These are phyloP conservation scores for Pontederia paniculata DNA, from an alignment of 176 grass and related monocot species.

Conservation along the genomic window DNA sequence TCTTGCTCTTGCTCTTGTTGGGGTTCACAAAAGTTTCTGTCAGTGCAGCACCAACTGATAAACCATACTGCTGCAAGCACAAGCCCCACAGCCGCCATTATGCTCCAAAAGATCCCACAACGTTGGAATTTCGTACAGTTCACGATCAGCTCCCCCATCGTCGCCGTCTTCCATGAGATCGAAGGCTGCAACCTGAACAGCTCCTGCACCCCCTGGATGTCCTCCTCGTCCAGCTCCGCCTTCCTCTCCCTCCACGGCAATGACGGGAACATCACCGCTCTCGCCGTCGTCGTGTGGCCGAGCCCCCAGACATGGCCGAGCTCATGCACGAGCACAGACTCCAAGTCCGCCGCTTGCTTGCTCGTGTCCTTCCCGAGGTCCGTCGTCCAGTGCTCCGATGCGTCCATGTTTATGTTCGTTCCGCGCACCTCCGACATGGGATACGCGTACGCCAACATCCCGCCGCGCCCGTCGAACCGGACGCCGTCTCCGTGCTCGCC, in stretches of 20 bases:
- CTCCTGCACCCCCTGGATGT: conserved; percentile 63
- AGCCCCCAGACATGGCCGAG: conserved; percentile 82
- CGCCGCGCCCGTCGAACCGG: conserved; percentile 77
- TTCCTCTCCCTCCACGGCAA: conserved; percentile 50
- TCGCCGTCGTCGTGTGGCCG: conserved; percentile 49
- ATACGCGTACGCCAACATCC: conserved; percentile 72
- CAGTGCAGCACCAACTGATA: no score
- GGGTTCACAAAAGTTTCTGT: no score
- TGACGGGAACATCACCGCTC: conserved; percentile 85
- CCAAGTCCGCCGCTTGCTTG: conserved; percentile 41
- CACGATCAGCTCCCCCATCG: no score
- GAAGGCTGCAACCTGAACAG: conserved; percentile 64
- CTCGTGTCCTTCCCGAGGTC: no score
- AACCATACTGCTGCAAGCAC: no score
- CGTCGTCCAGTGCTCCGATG: neutral
- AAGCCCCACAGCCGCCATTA: no score
- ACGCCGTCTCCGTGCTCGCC: conserved; percentile 77
- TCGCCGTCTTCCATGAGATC: no score
- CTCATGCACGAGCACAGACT: conserved; percentile 87
- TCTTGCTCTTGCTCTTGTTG: no score
- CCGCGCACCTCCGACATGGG: conserved; percentile 60
- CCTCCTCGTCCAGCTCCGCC: conserved; percentile 60
- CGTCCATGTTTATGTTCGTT: conserved; percentile 29
- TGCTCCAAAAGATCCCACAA: no score
- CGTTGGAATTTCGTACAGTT: no score